Conservation (phyloP, 2,329 filamentous ascomycete genomes). For the Colletotrichum limetticola region DNA sequence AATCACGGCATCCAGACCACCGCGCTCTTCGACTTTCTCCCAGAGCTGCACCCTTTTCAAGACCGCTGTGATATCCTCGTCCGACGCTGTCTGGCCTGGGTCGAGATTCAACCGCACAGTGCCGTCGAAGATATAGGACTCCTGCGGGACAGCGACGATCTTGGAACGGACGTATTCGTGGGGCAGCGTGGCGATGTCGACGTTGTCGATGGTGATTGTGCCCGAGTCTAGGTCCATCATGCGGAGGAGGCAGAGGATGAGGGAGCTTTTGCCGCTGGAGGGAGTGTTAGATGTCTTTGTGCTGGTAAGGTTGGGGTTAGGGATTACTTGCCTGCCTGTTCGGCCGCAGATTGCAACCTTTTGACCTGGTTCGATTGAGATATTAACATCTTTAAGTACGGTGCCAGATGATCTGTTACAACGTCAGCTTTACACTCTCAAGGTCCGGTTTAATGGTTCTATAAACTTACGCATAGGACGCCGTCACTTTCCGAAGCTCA, state of each 20-base stretch:
- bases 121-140: constrained; percentile 59
- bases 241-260: constrained; percentile 49
- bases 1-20: constrained; percentile 48
- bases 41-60: constrained; percentile 58
- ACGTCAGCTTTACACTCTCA: neutral
- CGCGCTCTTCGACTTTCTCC: constrained; percentile 49
- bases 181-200: constrained; percentile 47
- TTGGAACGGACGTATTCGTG: constrained; percentile 40
- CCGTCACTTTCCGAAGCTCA: neutral
- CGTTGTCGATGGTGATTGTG: constrained; percentile 54
- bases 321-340: constrained; percentile 37
- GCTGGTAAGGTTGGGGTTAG: neutral
- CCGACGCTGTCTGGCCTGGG: constrained; percentile 47
- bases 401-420: constrained; percentile 13
- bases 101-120: constrained; percentile 61
- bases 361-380: constrained; percentile 37
- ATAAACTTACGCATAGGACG: constrained; percentile 22
- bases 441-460: fast-evolving
- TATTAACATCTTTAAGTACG: constrained; percentile 15
- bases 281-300: neutral
- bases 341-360: constrained; percentile 40
- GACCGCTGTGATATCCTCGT: constrained; percentile 54
- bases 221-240: constrained; percentile 57
- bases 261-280: constrained; percentile 59
- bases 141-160: constrained; percentile 60